phyloP scores from a whole-genome alignment of 352 stramenopile species.

The Globisporangium nunn region DNA sequence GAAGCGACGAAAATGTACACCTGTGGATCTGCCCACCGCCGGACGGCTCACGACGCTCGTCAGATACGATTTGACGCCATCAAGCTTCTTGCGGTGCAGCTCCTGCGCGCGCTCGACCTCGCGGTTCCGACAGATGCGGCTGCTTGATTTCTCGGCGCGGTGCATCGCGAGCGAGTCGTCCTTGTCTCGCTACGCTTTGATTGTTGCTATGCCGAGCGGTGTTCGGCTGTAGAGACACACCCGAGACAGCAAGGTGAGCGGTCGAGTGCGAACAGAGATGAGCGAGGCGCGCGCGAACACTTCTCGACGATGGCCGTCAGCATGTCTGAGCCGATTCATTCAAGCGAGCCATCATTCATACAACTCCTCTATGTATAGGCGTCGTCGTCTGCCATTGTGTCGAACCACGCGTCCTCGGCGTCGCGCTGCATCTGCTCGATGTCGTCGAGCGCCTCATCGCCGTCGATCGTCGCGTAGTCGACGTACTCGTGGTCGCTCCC shows the following conservation, averaged over 20 bases:
- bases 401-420: slow-evolving; percentile 77
- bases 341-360: background rate
- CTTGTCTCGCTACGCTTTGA: background rate
- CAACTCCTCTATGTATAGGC: background rate
- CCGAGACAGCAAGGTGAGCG: too few species aligned
- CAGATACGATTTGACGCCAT: slow-evolving; percentile 55
- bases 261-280: too few species aligned
- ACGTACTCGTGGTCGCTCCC: slow-evolving; percentile 53
- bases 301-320: too few species aligned
- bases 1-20: slow-evolving; percentile 6
- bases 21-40: slow-evolving; percentile 1
- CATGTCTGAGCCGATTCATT: too few species aligned
- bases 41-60: slow-evolving; percentile 18
- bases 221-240: too few species aligned
- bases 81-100: slow-evolving; percentile 66
- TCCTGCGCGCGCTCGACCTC: slow-evolving; percentile 68
- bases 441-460: slow-evolving; percentile 54
- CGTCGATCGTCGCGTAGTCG: slow-evolving; percentile 62
- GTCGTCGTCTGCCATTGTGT: slow-evolving; percentile 15
- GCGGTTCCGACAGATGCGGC: slow-evolving; percentile 59
- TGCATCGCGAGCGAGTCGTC: slow-evolving; percentile 29
- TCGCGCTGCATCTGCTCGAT: slow-evolving; percentile 62
- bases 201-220: too few species aligned
- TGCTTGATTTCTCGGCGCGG: slow-evolving; percentile 71
- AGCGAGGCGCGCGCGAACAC: too few species aligned